These are phyloP conservation scores for Kluyveromyces lactis DNA, from an alignment of 805 yeast genomes.

Conservation along the genomic window DNA sequence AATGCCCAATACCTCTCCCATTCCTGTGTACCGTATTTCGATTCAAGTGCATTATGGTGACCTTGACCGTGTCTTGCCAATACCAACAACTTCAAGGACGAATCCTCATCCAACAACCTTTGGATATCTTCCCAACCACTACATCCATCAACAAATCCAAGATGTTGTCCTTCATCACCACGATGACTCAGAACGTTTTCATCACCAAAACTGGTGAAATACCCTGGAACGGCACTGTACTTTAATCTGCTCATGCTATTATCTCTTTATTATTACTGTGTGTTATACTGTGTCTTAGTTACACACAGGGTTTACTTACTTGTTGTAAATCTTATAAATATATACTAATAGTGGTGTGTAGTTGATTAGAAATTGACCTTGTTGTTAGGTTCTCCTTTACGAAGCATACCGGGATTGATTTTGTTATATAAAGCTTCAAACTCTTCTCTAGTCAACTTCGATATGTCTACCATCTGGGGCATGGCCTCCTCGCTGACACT, in stretches of 20 bases:
- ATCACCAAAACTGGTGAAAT: constrained; percentile 15
- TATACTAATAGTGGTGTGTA: no score
- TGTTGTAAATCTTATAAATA: no score
- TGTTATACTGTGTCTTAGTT: neutral
- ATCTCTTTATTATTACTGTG: neutral
- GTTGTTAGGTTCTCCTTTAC: constrained; percentile 16
- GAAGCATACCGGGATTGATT: constrained; percentile 3
- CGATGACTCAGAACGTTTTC: constrained; percentile 9
- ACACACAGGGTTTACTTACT: no score
- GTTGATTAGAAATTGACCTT: constrained; percentile 11
- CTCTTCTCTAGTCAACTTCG: constrained; percentile 12
- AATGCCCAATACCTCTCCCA: constrained; percentile 53
- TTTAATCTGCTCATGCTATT: neutral
- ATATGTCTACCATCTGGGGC: constrained; percentile 11
- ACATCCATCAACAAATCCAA: constrained; percentile 13
- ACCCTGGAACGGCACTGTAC: constrained; percentile 20
- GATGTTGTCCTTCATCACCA: constrained; percentile 13
- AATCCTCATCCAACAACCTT: constrained; percentile 18
- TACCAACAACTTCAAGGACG: constrained; percentile 35
- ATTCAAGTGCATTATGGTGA: constrained; percentile 48
- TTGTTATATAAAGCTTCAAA: constrained; percentile 10
- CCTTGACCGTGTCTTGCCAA: constrained; percentile 69
- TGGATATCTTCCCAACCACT: constrained; percentile 10
- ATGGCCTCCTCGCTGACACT: constrained; percentile 3
- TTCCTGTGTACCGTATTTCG: constrained; percentile 44